Evolutionary conservation across 257 asterid genomes (phyloP).

Genomic region (Solanum sejunctum): DNA sequence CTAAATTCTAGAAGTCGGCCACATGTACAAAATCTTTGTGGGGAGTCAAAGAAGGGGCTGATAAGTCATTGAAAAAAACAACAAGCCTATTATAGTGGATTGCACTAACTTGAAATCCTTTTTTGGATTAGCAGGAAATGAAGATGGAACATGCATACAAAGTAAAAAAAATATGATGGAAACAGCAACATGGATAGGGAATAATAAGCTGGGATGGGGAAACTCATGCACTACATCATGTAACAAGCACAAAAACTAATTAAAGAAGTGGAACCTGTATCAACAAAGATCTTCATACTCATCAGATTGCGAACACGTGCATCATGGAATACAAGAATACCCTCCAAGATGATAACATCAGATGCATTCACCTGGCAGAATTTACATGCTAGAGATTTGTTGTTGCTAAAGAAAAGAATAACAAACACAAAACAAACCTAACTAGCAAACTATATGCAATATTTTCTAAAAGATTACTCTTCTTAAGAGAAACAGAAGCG

Average conservation of each 20-base stretch:
- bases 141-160: background rate
- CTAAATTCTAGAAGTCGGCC: background rate
- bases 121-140: background rate
- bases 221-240: background rate
- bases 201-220: background rate
- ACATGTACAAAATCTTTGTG: background rate
- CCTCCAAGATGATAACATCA: conserved; percentile 94
- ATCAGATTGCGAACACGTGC: conserved; percentile 82
- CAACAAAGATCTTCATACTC: conserved; percentile 98
- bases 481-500: background rate
- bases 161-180: background rate
- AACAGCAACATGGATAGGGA: background rate
- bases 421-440: background rate
- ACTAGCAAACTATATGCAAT: background rate
- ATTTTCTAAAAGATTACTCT: background rate
- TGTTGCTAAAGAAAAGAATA: background rate
- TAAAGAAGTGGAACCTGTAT: conserved; percentile 54
- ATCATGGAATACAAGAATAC: conserved; percentile 95
- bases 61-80: background rate
- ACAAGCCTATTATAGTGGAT: background rate
- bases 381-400: background rate
- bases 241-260: background rate
- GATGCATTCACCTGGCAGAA: conserved; percentile 79
- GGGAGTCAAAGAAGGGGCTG: background rate
- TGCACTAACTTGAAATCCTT: background rate